Evolutionary conservation across 352 stramenopile species (phyloP), one percentile per base, ranked within the genome.

Genomic region (Globisporangium apiculatum): DNA sequence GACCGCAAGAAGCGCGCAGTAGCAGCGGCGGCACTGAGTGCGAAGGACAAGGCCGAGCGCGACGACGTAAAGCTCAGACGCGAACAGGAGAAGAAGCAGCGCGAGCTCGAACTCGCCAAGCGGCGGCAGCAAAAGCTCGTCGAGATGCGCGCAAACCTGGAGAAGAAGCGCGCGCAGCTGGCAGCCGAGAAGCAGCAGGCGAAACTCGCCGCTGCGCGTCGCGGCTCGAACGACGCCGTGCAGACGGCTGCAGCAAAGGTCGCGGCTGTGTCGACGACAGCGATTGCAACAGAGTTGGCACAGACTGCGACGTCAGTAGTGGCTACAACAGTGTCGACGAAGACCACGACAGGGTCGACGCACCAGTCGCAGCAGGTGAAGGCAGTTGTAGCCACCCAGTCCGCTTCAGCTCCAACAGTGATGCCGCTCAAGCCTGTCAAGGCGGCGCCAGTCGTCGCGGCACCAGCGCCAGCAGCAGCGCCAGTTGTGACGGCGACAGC

Each of bases 61-160:
- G 79, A 89, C 0, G 69, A 31, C 24, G 24, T 68, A 14, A 72
- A 75, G 40, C 41, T 68, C 10, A 85, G 81, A 31, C 72, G 72
- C 2, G 66, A 89, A 35, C 75, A 86, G 41, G 81, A 87, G 41
- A 81, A 82, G 45, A 89, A 87, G 59, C 82, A 88, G 48, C 73
- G 74, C 31, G 75, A 89, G 17, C 62, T 79, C 2, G 78, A 91
- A 58, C 43, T 86, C 36, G 76, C 77, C 8, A 85, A 79, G 64
- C 72, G 75, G 46, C 66, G 78, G 8, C 74, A 88, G 45, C 80
- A 86, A 40, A 82, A 71, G 48, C 41, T 89, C 4, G 77, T 86
- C 57, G 76, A 86, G 48, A 79, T 91, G 73, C 69, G 79, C 48
- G 74, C 73, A n/a, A 75, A 76, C 8, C 57, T 86, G 47, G 80